Evolutionary conservation across 495 filamentous ascomycete species (phyloP).

Genomic region (Podospora conica): DNA sequence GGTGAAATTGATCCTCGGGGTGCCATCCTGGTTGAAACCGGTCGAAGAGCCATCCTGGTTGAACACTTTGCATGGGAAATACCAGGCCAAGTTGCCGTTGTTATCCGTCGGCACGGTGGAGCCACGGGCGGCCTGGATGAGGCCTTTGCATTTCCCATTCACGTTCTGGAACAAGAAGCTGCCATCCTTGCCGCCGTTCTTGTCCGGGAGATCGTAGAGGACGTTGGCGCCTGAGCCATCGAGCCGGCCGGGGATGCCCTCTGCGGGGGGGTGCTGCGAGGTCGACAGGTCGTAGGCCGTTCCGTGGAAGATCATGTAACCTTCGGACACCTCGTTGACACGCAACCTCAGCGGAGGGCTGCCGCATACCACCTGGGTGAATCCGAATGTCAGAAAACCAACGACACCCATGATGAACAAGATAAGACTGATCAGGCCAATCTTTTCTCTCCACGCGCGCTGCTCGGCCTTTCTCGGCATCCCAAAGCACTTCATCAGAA

Average conservation of each 20-base stretch:
- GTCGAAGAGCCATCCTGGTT: constrained; percentile 89
- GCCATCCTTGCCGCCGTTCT: constrained; percentile 80
- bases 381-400: constrained; percentile 95
- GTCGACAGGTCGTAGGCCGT: constrained; percentile 70
- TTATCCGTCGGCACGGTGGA: constrained; percentile 76
- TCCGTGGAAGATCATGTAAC: constrained; percentile 96
- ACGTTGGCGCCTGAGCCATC: constrained; percentile 58
- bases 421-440: constrained; percentile 93
- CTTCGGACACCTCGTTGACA: constrained; percentile 68
- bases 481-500: constrained; percentile 75
- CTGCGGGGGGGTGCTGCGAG: constrained; percentile 69
- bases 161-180: constrained; percentile 99
- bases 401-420: constrained; percentile 80
- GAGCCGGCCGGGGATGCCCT: constrained; percentile 58
- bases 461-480: constrained; percentile 85
- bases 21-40: constrained; percentile 97
- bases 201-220: constrained; percentile 72
- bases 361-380: constrained; percentile 82
- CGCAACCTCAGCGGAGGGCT: constrained; percentile 60
- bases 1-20: constrained; percentile 65
- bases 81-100: constrained; percentile 80
- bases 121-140: constrained; percentile 64
- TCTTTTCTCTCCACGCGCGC: constrained; percentile 97
- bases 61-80: constrained; percentile 88
- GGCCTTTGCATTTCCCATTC: constrained; percentile 90